A percentile compares a stretch with the other conserved stretches of the same genome.
Conservation (phyloP, 768 basidiomycete species). For the Tulasnella sp. region DNA sequence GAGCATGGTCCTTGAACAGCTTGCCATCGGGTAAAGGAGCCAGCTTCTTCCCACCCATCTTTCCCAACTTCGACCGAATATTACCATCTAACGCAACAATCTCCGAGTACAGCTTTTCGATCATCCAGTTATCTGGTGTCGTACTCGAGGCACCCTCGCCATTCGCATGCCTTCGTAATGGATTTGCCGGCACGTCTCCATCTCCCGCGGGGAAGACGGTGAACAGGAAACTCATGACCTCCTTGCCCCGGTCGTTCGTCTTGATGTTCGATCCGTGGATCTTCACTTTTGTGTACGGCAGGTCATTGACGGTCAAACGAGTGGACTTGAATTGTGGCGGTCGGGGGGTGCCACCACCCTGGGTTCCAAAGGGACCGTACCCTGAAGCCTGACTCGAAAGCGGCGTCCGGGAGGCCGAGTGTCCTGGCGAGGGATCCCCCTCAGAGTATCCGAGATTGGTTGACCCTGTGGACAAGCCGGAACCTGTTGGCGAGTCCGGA, state of each 20-base stretch:
- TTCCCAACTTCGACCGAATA: constrained; percentile 44
- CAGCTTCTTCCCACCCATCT: constrained; percentile 63
- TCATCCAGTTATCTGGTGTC: constrained; percentile 33
- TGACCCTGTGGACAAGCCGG: too few species aligned
- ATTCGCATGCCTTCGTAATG: background rate
- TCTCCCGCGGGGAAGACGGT: constrained; percentile 55
- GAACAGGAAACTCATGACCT: constrained; percentile 81
- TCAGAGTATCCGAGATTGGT: too few species aligned
- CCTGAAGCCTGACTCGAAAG: background rate
- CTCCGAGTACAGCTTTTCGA: constrained; percentile 92
- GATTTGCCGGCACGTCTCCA: constrained; percentile 36
- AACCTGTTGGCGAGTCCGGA: too few species aligned
- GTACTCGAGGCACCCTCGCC: background rate
- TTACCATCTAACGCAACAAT: constrained; percentile 77
- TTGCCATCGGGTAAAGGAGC: constrained; percentile 77
- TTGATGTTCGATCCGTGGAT: constrained; percentile 77
- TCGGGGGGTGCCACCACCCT: too few species aligned
- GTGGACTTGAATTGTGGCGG: constrained; percentile 15
- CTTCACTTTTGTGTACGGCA: constrained; percentile 53
- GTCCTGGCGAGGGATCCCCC: too few species aligned
- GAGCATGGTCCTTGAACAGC: constrained; percentile 94
- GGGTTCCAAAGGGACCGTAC: too few species aligned
- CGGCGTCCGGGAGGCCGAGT: too few species aligned
- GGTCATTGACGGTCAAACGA: constrained; percentile 34
- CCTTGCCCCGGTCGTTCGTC: constrained; percentile 82